Base-by-base conservation (phyloP, 306 rosid species). In the Lathyrus tuberosus region DNA sequence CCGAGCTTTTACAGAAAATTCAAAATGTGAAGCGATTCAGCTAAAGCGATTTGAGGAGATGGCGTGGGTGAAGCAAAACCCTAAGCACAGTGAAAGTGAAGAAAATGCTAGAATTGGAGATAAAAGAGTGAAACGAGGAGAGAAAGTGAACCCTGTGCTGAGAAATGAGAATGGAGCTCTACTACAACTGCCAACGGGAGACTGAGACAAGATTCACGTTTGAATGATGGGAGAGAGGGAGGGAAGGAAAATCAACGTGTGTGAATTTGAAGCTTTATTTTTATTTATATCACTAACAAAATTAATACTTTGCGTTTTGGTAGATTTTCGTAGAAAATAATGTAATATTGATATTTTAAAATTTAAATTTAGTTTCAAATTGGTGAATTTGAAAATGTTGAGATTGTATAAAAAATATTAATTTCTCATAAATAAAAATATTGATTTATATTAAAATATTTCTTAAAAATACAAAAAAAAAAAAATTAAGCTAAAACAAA, bases 21-120 rank as follows among this genome's bases (percentile, higher is more conserved):
- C 17, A 18, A 74, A 65, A 41, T 74, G 66, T 3, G 35, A 70
- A 46, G 69, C 13, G 49, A 35, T 6, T 5, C 37, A 33, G 37
- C 37, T 33, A 5, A 1, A 46, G 69, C 12, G 49, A 43, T 31
- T 26, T 2, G 17, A 43, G 38, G 44, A 5, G 10, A 24, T 18
- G 43, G 59, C 4, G 73, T 4, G 61, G 63, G 54, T 37, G 80
- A 17, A 61, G 47, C 8, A 38, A 76, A 76, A 76, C 74, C 79
- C 79, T 76, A 47, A 75, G 52, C 47, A 41, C 51, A 18, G 68
- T 46, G 62, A 46, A 38, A 8, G 67, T 65, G 60, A 8, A 54
- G 38, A 33, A 30, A 7, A 8, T 7, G 33, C 3, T 4, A 10
- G 8, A 62, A 17, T 44, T 56, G 37, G 10, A 70, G 43, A 58